These are phyloP conservation scores for Mycena haematopus DNA, from an alignment of 768 basidiomycete species.

Conservation along the genomic window DNA sequence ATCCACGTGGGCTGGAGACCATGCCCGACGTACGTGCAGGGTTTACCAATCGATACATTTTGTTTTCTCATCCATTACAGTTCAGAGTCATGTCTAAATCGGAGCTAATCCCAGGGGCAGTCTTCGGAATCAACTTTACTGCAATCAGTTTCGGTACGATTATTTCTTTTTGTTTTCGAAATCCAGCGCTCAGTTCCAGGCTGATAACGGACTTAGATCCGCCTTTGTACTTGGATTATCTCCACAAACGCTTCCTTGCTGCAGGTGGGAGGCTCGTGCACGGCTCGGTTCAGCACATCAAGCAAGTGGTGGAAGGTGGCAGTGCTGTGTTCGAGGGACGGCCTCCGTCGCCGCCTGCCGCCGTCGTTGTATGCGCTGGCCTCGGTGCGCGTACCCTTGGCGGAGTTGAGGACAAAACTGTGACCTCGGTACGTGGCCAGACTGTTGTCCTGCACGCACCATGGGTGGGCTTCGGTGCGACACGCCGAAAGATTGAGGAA, in stretches of 20 bases:
- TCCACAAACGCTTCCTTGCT: constrained; percentile 61
- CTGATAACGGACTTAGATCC: constrained; percentile 45
- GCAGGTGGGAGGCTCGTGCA: constrained; percentile 60
- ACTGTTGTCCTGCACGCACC: constrained; percentile 62
- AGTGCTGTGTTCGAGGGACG: constrained; percentile 27
- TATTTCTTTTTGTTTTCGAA: neutral
- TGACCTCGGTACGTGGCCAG: constrained; percentile 70
- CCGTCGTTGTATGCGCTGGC: constrained; percentile 31
- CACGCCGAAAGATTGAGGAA: constrained; percentile 24
- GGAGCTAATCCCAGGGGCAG: constrained; percentile 18
- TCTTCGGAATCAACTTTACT: constrained; percentile 19
- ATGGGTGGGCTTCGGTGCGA: constrained; percentile 38
- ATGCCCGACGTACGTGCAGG: constrained; percentile 42
- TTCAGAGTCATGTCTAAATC: constrained; percentile 17
- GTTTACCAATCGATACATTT: neutral
- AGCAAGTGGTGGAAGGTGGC: constrained; percentile 59
- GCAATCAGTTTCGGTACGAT: constrained; percentile 17
- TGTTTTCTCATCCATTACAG: constrained; percentile 15
- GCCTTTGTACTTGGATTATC: constrained; percentile 66
- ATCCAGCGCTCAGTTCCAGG: neutral
- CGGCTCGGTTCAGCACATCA: constrained; percentile 61
- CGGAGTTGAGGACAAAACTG: constrained; percentile 64
- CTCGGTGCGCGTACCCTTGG: constrained; percentile 59
- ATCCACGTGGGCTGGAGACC: constrained; percentile 39
- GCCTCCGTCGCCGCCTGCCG: constrained; percentile 20